Evolutionary conservation across 2,329 filamentous ascomycete genomes (phyloP).

Genomic region (Diaporthe humulicola): DNA sequence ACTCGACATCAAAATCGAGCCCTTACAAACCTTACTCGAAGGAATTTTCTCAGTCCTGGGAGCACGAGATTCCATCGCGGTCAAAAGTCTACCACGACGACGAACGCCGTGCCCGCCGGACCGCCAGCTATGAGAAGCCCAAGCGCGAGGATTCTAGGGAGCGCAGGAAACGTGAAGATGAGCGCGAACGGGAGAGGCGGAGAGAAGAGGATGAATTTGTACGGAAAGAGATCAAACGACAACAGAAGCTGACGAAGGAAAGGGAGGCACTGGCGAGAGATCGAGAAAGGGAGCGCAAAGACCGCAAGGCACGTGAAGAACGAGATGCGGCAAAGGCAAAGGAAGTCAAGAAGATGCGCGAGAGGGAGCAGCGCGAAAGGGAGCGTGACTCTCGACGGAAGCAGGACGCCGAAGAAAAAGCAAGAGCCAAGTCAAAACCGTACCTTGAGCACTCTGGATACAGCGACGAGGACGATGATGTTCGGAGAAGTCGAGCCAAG

Average conservation of each 20-base stretch:
- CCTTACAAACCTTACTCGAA: constrained; percentile 47
- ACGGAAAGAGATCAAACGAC: constrained; percentile 48
- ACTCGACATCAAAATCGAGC: constrained; percentile 47
- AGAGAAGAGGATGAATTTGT: constrained; percentile 43
- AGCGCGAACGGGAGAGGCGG: constrained; percentile 46
- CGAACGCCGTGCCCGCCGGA: constrained; percentile 57
- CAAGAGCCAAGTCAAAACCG: constrained; percentile 42
- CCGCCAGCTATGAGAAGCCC: constrained; percentile 58
- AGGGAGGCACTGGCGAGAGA: constrained; percentile 50
- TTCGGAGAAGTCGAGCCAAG: constrained; percentile 45
- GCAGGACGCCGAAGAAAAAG: constrained; percentile 48
- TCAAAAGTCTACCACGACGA: constrained; percentile 58
- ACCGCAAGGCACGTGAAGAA: constrained; percentile 42
- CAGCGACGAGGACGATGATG: constrained; percentile 46
- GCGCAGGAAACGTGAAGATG: constrained; percentile 47
- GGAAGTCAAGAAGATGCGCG: constrained; percentile 34
- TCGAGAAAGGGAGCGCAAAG: constrained; percentile 50
- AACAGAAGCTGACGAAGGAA: constrained; percentile 55
- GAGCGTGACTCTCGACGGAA: constrained; percentile 44
- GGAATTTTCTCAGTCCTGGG: constrained; percentile 58
- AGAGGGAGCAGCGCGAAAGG: constrained; percentile 45
- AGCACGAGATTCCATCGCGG: constrained; percentile 58
- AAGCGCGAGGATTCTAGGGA: constrained; percentile 43
- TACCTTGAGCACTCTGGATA: constrained; percentile 44
- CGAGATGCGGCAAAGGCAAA: constrained; percentile 22